Evolutionary conservation across 1,284 basidiomycete species (phyloP), one percentile per base, ranked within the genome.

Genomic region (Pterulicium gracile): DNA sequence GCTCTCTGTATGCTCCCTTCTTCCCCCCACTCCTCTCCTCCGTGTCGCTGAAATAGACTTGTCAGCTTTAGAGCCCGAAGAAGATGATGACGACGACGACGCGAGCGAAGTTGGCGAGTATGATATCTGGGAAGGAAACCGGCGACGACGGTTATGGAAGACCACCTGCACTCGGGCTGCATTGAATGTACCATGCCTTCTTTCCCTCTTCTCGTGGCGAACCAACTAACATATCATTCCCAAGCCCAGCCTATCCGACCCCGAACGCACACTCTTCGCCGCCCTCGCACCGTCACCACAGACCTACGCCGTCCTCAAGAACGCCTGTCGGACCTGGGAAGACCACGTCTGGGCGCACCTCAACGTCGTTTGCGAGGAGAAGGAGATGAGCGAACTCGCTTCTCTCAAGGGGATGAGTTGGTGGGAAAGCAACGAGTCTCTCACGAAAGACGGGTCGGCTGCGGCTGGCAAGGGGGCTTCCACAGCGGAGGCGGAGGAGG

Each of bases 311-410:
- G 73, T 91, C 4, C 80, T 98, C 7, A 77, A 77, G 55, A 74
- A 81, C 0, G 83, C 88, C 3, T 94, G 91, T 58, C 68, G 81
- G 24, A 86, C 83, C 20, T 99, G 94, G 93, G 87, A 94, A 59
- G 95, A 98, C 58, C 81, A 92, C 53, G 71, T 98, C 0, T 99
- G 95, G 96, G 90, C 89, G 1, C 83, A 91, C 54, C 72, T 95
- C 48, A 85, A 84, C 55, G 73, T 92, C 41, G 70, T 91, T 23
- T 86, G 91, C 54, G 93, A 98, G 61, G 81, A 88, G 51, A 80
- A 81, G 49, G 73, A 87, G 54, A 79, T 75, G 34, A 68, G 66
- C 15, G 80, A 83, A 56, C 70, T 86, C 55, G 56, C 64, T 3
- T 65, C 65, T 27, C 58, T 84, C 7, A 32, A 32, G 13, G 72